Percentiles rank a stretch among this genome's conserved stretches.
Conservation (phyloP, 2,329 filamentous ascomycete genomes). For the Fusarium tjaetaba region DNA sequence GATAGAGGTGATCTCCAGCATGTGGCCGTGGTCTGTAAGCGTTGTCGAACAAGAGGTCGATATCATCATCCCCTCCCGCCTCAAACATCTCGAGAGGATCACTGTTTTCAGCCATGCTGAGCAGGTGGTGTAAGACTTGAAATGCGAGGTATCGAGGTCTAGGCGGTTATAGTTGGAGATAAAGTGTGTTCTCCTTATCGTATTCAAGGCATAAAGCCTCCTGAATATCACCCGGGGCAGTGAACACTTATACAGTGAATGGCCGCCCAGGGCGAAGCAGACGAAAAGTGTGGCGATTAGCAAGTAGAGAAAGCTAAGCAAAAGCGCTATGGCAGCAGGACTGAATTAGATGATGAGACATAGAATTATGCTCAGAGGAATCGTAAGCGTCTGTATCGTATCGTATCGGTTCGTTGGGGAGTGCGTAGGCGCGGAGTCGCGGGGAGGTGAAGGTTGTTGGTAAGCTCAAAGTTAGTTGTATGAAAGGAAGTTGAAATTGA, state of each 20-base stretch:
- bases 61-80: constrained; percentile 33
- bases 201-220: constrained; percentile 15
- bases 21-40: not conserved
- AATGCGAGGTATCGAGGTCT: not conserved
- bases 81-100: constrained; percentile 35
- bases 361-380: not conserved
- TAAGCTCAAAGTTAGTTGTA: constrained; percentile 11
- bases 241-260: constrained; percentile 6
- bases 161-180: not conserved
- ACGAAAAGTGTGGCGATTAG: constrained; percentile 27
- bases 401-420: not conserved
- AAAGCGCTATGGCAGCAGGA: not conserved
- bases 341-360: constrained; percentile 4
- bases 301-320: constrained; percentile 6
- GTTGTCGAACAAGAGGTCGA: constrained; percentile 25
- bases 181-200: not conserved
- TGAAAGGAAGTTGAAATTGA: constrained; percentile 14
- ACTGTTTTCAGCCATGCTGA: constrained; percentile 30
- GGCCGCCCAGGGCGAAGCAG: not conserved
- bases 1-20: constrained; percentile 18
- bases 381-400: constrained; percentile 5
- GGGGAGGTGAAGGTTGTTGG: not conserved
- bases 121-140: not conserved
- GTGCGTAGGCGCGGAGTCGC: not conserved
- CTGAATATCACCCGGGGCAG: not conserved